phyloP scores from a whole-genome alignment of 78 protist genomes.

The Dictyostelium purpureum region DNA sequence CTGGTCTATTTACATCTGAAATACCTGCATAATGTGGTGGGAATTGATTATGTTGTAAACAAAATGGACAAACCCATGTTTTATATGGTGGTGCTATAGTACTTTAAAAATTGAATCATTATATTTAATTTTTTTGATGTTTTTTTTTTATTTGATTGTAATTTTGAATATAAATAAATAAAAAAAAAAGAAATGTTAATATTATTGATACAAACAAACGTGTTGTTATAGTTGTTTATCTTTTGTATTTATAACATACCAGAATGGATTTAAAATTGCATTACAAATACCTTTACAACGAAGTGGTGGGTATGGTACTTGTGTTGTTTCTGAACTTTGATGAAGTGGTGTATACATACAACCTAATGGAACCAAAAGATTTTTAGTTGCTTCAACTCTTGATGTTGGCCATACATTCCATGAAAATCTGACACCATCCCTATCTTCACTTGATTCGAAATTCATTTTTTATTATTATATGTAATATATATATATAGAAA shows the following conservation, averaged over 20 bases:
- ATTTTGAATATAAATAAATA: background rate
- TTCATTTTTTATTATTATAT: background rate
- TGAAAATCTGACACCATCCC: constrained; percentile 93
- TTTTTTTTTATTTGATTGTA: background rate
- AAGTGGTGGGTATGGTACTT: constrained; percentile 94
- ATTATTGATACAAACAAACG: background rate
- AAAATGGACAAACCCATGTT: constrained; percentile 95
- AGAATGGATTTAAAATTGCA: constrained; percentile 94
- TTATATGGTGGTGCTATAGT: constrained; percentile 82
- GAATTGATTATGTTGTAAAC: constrained; percentile 92
- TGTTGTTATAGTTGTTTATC: background rate
- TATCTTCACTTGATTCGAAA: constrained; percentile 75
- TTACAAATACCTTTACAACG: constrained; percentile 88
- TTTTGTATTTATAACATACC: constrained; percentile 48
- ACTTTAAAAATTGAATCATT: no score
- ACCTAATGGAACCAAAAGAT: constrained; percentile 95
- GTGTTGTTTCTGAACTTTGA: constrained; percentile 60
- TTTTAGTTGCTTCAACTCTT: constrained; percentile 86
- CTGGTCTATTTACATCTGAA: constrained; percentile 87
- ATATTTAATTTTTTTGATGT: no score
- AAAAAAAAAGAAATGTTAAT: background rate
- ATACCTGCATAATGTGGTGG: constrained; percentile 94
- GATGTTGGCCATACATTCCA: constrained; percentile 92
- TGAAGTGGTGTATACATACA: constrained; percentile 96
- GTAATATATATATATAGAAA: no score